Percentiles rank a stretch among this genome's conserved stretches.
phyloP scores from a whole-genome alignment of 768 basidiomycete genomes.

The Tylopilus balloui region DNA sequence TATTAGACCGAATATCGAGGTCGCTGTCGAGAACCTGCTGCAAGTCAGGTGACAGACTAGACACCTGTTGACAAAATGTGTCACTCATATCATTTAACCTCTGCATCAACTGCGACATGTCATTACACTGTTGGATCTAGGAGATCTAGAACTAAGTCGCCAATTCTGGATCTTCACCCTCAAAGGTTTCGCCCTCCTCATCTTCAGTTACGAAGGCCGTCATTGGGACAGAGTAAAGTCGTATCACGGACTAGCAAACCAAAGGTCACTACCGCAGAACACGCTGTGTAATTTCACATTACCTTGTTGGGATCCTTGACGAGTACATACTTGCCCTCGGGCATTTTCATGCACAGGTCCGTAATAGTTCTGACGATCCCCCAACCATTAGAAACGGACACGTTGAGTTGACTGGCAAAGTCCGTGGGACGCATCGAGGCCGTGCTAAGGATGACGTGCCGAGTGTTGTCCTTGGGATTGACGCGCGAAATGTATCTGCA shows the following conservation, averaged over 20 bases:
- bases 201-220: conserved; percentile 83
- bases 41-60: conserved; percentile 32
- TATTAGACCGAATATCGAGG: conserved; percentile 68
- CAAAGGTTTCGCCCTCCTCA: conserved; percentile 50
- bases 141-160: conserved; percentile 21
- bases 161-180: conserved; percentile 40
- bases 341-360: conserved; percentile 93
- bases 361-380: conserved; percentile 95
- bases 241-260: conserved; percentile 74
- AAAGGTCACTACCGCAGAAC: conserved; percentile 8
- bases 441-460: conserved; percentile 93
- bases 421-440: conserved; percentile 92
- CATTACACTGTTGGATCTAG: conserved; percentile 5
- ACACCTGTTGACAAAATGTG: background rate
- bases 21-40: conserved; percentile 76
- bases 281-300: conserved; percentile 22
- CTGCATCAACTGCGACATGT: background rate
- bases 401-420: conserved; percentile 92
- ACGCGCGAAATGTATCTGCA: conserved; percentile 90
- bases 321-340: conserved; percentile 96
- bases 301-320: conserved; percentile 99
- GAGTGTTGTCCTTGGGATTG: conserved; percentile 89
- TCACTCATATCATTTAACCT: background rate
- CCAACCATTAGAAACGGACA: conserved; percentile 95
- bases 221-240: conserved; percentile 88